A percentile compares a stretch with the other conserved stretches of the same genome.
Conservation (phyloP, 306 rosid genomes). For the Trifolium fragiferum region DNA sequence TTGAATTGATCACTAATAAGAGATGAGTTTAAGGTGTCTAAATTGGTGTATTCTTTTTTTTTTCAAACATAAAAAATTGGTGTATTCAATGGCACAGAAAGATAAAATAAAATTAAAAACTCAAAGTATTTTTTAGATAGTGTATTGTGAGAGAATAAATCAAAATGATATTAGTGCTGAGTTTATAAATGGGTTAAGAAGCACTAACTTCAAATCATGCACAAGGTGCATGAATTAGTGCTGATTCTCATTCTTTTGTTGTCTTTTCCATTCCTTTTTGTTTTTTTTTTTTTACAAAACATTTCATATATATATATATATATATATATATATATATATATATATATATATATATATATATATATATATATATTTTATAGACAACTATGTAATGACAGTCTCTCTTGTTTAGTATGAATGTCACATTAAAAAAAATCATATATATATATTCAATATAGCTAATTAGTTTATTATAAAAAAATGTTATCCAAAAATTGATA, state of each 20-base stretch:
- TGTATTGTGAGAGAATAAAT: constrained; percentile 10
- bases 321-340: too few species aligned
- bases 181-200: constrained; percentile 17
- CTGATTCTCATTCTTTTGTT: neutral
- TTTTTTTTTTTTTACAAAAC: neutral
- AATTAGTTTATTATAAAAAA: neutral
- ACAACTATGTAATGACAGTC: neutral
- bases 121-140: neutral
- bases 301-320: neutral
- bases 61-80: neutral
- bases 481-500: neutral
- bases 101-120: constrained; percentile 1
- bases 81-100: constrained; percentile 21
- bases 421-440: neutral
- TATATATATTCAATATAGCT: too few species aligned
- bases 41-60: neutral
- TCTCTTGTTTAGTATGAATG: neutral
- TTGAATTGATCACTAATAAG: neutral
- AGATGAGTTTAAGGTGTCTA: neutral
- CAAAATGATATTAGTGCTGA: neutral
- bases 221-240: constrained; percentile 33
- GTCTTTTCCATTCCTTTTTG: constrained; percentile 13
- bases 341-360: too few species aligned
- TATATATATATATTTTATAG: too few species aligned
- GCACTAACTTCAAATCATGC: constrained; percentile 26